Conservation (phyloP, 2,329 filamentous ascomycete species). For the Talaromyces sp. region DNA sequence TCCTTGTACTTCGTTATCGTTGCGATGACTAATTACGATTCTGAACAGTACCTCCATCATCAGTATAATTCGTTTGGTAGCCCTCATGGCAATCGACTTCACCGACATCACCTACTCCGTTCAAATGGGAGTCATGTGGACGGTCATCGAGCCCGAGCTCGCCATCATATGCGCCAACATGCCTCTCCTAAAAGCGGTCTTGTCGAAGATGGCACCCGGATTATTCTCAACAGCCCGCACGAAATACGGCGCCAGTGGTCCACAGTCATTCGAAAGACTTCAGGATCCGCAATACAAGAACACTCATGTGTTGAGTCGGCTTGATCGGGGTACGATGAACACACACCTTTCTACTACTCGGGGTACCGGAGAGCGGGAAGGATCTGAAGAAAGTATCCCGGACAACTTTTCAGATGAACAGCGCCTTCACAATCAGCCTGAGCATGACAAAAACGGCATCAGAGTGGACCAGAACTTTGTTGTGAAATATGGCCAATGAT, state of each 20-base stretch:
- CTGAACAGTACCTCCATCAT: neutral
- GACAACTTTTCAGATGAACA: neutral
- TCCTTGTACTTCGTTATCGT: neutral
- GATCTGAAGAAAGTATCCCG: neutral
- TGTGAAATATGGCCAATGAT: neutral
- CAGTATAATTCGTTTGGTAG: neutral
- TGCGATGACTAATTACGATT: neutral
- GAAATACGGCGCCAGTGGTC: neutral
- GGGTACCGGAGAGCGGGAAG: neutral
- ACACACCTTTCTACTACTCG: neutral
- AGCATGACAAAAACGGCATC: neutral
- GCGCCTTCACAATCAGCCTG: neutral
- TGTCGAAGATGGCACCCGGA: neutral
- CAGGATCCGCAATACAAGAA: neutral
- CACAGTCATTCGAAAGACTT: neutral
- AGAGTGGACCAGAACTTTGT: neutral
- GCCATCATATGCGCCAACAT: neutral
- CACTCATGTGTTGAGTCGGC: neutral
- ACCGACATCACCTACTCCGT: slow-evolving; percentile 1
- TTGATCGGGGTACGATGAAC: neutral
- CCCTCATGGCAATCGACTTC: slow-evolving; percentile 1
- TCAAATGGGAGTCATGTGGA: slow-evolving; percentile 1
- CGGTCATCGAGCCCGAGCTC: neutral
- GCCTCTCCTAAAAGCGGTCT: neutral
- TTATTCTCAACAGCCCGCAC: neutral